Base-by-base conservation (phyloP, 192 early-diverging fungal species). In the Entomortierella lignicola region DNA sequence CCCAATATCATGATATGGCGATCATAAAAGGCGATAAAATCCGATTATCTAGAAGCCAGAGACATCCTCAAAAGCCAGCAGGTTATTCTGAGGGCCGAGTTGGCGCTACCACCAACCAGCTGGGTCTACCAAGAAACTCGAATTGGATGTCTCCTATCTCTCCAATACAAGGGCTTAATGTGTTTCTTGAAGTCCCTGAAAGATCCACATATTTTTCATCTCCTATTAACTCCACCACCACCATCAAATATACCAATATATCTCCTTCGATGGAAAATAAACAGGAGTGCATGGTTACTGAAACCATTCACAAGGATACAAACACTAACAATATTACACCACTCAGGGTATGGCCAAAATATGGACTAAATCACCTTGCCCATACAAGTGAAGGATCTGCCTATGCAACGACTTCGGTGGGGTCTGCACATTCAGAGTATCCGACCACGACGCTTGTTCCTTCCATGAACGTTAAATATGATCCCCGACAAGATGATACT, bases 21-120 rank as follows among this genome's bases (percentile, higher is more conserved):
- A n/a, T n/a, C n/a, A n/a, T n/a, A n/a, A n/a, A n/a, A n/a, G n/a
- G n/a, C 34, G 10, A 37, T 10, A 37, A 37, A 37, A 10, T 51
- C 50, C 7, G 20, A 8, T 3, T 51, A 51, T 25, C 50, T 25
- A 20, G n/a, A 20, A 20, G 8, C 11, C 65, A 63, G 71, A 39
- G 39, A 41, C 43, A 52, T 20, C 43, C 31, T 44, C 26, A 32
- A 2, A 72, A n/a, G 13, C 71, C 62, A 13, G 63, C 71, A 10
- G 58, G 48, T 13, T 72, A 72, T 60, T 29, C 41, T n/a, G 63
- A 65, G 20, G 71, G 65, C 25, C 47, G 63, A 26, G 50, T 58
- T 37, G 37, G 57, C 7, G 43, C 27, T 10, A 47, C 57, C 0
- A 31, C 44, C 29, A 47, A 42, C 17, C 48, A n/a, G 1, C 63